Conservation (phyloP, 768 basidiomycete species). For the Rhodosporidiobolus sp. region DNA sequence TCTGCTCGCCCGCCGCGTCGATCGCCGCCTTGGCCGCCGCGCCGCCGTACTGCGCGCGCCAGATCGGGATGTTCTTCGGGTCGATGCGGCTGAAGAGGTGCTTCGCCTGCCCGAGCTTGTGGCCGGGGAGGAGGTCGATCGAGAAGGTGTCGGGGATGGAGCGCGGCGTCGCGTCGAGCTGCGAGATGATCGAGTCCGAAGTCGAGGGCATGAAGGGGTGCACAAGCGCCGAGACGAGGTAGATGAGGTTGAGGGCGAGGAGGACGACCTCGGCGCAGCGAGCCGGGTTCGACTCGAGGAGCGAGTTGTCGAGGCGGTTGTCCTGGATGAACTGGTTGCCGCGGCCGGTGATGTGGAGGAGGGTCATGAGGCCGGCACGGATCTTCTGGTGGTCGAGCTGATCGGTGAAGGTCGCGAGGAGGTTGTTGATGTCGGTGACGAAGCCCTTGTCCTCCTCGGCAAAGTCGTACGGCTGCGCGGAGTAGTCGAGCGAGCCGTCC, state of each 20-base stretch:
- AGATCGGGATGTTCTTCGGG: constrained; percentile 78
- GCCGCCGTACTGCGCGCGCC: constrained; percentile 77
- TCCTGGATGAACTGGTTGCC: constrained; percentile 95
- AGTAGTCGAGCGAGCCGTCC: constrained; percentile 66
- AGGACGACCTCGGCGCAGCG: constrained; percentile 88
- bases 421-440: constrained; percentile 70
- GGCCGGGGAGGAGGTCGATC: constrained; percentile 81
- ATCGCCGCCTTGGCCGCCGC: constrained; percentile 45
- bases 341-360: constrained; percentile 82
- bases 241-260: constrained; percentile 88
- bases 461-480: constrained; percentile 58
- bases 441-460: constrained; percentile 62
- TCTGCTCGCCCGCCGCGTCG: constrained; percentile 18
- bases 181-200: constrained; percentile 70
- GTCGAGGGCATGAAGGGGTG: constrained; percentile 97
- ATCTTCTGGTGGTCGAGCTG: constrained; percentile 90
- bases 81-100: constrained; percentile 94
- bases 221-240: constrained; percentile 74
- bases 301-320: constrained; percentile 81
- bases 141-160: constrained; percentile 62
- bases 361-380: constrained; percentile 75
- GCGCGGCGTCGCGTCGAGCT: constrained; percentile 85
- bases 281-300: constrained; percentile 73
- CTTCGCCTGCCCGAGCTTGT: constrained; percentile 76
- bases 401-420: constrained; percentile 73